These are phyloP conservation scores for Aquilaria sinensis DNA, from an alignment of 345 rosid genomes.

Conservation along the genomic window DNA sequence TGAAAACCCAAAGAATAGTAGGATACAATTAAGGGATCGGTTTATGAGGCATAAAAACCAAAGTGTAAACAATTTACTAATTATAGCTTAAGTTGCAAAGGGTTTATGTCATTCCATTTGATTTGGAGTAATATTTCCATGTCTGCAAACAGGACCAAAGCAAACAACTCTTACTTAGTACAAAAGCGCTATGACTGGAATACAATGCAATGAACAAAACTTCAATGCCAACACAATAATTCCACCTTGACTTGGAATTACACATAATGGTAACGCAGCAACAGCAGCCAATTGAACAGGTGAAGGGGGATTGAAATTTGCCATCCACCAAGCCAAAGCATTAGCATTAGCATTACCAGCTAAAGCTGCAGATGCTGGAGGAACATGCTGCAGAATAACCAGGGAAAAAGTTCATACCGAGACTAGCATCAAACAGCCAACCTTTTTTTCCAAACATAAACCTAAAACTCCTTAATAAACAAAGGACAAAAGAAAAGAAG, in stretches of 20 bases:
- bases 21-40: too few relatives aligned
- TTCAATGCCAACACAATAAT: conserved; percentile 1
- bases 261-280: conserved; percentile 47
- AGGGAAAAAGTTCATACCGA: conserved; percentile 4
- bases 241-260: conserved; percentile 56
- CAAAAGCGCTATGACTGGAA: too few relatives aligned
- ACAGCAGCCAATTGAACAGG: conserved; percentile 64
- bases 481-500: not conserved
- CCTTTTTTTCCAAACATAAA: not conserved
- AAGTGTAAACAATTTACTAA: too few relatives aligned
- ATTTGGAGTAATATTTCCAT: too few relatives aligned
- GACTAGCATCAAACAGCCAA: not conserved
- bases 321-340: conserved; percentile 71
- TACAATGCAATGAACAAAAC: too few relatives aligned
- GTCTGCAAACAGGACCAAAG: too few relatives aligned
- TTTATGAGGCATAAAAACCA: too few relatives aligned
- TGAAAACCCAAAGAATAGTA: too few relatives aligned
- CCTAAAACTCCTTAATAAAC: not conserved
- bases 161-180: too few relatives aligned
- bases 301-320: conserved; percentile 64
- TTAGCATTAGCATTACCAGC: conserved; percentile 54
- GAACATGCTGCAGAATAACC: conserved; percentile 43
- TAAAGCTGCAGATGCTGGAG: conserved; percentile 46
- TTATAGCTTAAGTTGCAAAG: too few relatives aligned
- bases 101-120: too few relatives aligned